Conservation (phyloP, 441 rosid genomes). For the Dalechampia spathulata region DNA sequence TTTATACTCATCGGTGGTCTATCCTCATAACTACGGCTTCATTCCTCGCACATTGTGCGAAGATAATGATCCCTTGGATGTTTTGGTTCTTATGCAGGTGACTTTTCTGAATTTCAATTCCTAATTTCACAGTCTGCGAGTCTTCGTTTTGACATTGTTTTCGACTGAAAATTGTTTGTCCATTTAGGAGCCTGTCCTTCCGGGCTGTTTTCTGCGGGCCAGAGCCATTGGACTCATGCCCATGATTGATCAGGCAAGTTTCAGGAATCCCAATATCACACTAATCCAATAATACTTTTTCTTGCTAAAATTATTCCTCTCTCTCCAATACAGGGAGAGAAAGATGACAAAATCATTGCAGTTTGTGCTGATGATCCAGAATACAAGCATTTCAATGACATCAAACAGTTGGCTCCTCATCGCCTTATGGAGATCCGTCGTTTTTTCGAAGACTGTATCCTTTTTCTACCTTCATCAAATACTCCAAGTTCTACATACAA, state of each 20-base stretch:
- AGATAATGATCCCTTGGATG: constrained; percentile 95
- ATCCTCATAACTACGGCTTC: constrained; percentile 96
- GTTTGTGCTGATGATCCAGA: constrained; percentile 98
- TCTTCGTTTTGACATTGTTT: too few species aligned
- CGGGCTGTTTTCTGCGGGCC: constrained; percentile 93
- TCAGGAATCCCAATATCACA: not conserved
- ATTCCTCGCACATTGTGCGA: constrained; percentile 89
- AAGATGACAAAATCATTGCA: constrained; percentile 94
- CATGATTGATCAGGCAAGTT: constrained; percentile 83
- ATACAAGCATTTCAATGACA: constrained; percentile 80
- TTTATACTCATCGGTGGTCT: constrained; percentile 84
- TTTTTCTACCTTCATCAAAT: constrained; percentile 13
- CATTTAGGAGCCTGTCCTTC: constrained; percentile 92
- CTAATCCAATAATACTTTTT: constrained; percentile 3
- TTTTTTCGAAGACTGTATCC: constrained; percentile 93
- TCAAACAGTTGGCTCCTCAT: constrained; percentile 90
- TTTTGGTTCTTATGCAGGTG: constrained; percentile 92
- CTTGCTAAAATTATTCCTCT: not conserved
- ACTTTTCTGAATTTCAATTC: too few species aligned
- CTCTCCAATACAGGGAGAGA: constrained; percentile 65
- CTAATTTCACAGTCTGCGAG: too few species aligned
- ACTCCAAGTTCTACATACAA: too few species aligned
- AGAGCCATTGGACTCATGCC: constrained; percentile 97
- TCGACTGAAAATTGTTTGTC: too few species aligned
- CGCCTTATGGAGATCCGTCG: constrained; percentile 91